Conservation (phyloP, 768 basidiomycete genomes). For the Gloeophyllum trabeum region DNA sequence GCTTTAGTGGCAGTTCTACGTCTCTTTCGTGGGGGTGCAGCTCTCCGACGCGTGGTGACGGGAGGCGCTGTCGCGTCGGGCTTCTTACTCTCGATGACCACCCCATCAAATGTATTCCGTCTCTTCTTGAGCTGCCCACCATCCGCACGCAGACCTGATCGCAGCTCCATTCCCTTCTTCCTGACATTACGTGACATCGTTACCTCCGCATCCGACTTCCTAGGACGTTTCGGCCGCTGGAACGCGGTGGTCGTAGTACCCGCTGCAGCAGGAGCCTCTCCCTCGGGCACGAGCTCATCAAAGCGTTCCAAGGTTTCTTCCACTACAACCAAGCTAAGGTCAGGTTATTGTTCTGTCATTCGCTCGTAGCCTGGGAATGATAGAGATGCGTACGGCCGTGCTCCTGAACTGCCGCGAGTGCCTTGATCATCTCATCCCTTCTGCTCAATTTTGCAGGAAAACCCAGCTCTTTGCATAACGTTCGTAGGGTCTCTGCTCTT, state of each 20-base stretch:
- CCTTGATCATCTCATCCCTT: neutral
- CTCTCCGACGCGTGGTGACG: neutral
- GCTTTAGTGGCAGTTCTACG: neutral
- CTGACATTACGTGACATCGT: neutral
- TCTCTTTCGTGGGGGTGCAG: neutral
- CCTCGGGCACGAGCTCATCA: neutral
- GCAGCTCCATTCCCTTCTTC: neutral
- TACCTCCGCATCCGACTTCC: neutral
- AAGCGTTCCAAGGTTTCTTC: neutral
- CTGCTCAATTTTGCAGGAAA: neutral
- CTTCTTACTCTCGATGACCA: neutral
- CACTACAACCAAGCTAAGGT: no score
- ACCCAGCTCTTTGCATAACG: neutral
- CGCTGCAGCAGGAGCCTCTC: neutral
- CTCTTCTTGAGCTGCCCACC: neutral
- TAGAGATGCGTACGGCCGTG: no score
- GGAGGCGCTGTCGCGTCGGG: neutral
- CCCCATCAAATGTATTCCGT: neutral
- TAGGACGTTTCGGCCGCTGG: neutral
- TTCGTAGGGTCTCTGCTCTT: neutral
- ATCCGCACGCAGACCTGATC: neutral
- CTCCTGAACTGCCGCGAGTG: neutral
- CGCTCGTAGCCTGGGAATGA: no score
- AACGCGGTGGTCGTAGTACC: neutral
- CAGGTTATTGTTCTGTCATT: no score